Evolutionary conservation across 805 yeast genomes (phyloP), one percentile per base, ranked within the genome.

Genomic region (Starmerella roubikii): DNA sequence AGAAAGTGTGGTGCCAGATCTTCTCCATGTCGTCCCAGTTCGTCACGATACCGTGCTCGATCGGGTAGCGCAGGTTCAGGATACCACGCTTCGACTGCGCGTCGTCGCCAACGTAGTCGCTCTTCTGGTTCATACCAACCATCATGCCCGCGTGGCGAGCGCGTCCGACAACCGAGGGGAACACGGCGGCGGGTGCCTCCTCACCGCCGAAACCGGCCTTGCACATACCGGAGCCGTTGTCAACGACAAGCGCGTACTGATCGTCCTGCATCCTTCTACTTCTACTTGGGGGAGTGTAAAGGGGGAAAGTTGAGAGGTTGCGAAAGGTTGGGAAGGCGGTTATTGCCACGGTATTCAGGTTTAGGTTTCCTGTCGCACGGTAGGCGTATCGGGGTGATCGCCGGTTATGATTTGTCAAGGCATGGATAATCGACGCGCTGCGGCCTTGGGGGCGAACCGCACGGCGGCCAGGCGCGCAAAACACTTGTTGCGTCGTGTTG

Each of bases 121-220:
- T 98, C 74, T 91, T 91, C 74, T 91, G 97, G 66, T 96, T 96
- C 95, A 91, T 85, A 69, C 98, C 98, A 58, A 88, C 97, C 96
- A 86, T 86, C 75, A 85, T 86, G 78, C 97, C 97, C 69, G 91
- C 97, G 68, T 91, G 98, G 78, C 94, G 86, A 74, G 98, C 97
- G 74, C 98, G 91, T 72, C 98, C 98, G 53, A 88, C 98, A 62
- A 91, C 88, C 49, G 97, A 91, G 63, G 98, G 98, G 88, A 91
- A 91, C 57, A 91, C 98, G 60, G 98, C 97, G 69, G 96, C 82
- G 65, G 98, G 98, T 53, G 97, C 97, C 73, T 91, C 98, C 65
- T 91, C 97, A 74, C 98, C 98, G 77, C 98, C 97, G 66, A 86
- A 91, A 71, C 98, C 98, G 88, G 98, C 98, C 68, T 91, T 91